A percentile compares a stretch with the other conserved stretches of the same genome.
phyloP scores from a whole-genome alignment of 1,284 basidiomycete species.

The Leccinum solheimii region DNA sequence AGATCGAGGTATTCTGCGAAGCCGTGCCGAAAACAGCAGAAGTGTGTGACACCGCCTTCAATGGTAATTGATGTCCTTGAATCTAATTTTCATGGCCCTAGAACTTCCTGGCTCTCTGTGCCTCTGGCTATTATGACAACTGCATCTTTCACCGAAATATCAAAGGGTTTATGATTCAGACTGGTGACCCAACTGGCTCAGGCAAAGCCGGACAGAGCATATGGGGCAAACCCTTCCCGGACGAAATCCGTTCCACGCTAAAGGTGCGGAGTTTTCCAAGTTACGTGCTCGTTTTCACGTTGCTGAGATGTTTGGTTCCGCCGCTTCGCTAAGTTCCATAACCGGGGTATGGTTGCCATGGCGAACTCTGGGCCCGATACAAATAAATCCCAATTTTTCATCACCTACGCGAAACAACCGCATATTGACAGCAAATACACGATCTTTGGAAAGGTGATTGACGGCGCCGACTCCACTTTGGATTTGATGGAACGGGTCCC shows the following conservation, averaged over 20 bases:
- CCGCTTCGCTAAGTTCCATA: constrained; percentile 67
- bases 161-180: constrained; percentile 95
- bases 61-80: not conserved
- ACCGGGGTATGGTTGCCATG: constrained; percentile 94
- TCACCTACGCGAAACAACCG: constrained; percentile 88
- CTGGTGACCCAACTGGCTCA: constrained; percentile 81
- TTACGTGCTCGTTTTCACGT: not conserved
- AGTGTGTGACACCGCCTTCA: constrained; percentile 44
- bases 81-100: constrained; percentile 34
- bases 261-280: constrained; percentile 57
- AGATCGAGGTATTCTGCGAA: constrained; percentile 98
- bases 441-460: constrained; percentile 94
- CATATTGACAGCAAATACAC: constrained; percentile 95
- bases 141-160: constrained; percentile 94
- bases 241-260: constrained; percentile 89
- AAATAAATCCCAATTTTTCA: constrained; percentile 95
- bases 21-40: constrained; percentile 92
- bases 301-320: not conserved
- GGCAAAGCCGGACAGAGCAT: constrained; percentile 85
- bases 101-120: constrained; percentile 96
- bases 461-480: constrained; percentile 86
- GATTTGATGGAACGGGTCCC: constrained; percentile 90
- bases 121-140: constrained; percentile 84
- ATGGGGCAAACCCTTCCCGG: constrained; percentile 84
- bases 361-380: constrained; percentile 92